phyloP scores from a whole-genome alignment of 768 basidiomycete species.

The Leccinum boreale region DNA sequence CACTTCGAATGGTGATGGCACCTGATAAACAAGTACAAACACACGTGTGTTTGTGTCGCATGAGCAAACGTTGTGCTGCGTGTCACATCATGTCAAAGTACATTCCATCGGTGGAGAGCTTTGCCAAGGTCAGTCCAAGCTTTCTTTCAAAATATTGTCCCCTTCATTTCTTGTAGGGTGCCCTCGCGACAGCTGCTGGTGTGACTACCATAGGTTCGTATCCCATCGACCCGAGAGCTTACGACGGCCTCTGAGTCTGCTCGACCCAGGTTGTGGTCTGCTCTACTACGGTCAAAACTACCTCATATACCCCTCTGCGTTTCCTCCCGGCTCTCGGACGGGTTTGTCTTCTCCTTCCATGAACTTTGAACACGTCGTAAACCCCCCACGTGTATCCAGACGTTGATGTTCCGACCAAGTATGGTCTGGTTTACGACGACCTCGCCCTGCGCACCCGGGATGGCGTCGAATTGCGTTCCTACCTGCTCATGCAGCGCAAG shows the following conservation, averaged over 20 bases:
- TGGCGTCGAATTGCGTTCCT: slow-evolving; percentile 67
- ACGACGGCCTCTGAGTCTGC: neutral
- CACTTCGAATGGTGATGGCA: too few species aligned
- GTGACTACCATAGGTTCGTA: slow-evolving; percentile 52
- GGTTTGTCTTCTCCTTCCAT: slow-evolving; percentile 41
- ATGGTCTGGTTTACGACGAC: slow-evolving; percentile 72
- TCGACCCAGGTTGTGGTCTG: slow-evolving; percentile 56
- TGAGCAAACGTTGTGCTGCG: neutral
- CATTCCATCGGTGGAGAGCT: slow-evolving; percentile 41
- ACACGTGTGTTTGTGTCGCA: neutral
- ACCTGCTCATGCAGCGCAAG: slow-evolving; percentile 66
- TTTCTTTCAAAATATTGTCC: neutral
- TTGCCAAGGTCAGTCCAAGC: slow-evolving; percentile 38
- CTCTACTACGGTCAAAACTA: slow-evolving; percentile 85
- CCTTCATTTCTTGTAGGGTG: slow-evolving; percentile 36
- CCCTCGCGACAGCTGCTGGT: slow-evolving; percentile 53
- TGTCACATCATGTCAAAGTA: slow-evolving; percentile 33
- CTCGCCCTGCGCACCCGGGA: slow-evolving; percentile 73
- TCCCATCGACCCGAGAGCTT: neutral
- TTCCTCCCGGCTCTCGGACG: slow-evolving; percentile 74
- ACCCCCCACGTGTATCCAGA: slow-evolving; percentile 38
- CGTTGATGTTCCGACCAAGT: slow-evolving; percentile 68
- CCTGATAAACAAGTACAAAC: slow-evolving; percentile 11
- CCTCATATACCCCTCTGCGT: slow-evolving; percentile 87
- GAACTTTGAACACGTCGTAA: neutral